Percentiles rank a stretch among this genome's conserved stretches.
Evolutionary conservation across 2,329 filamentous ascomycete genomes (phyloP).

Genomic region (Colletotrichum gloeosporioides): DNA sequence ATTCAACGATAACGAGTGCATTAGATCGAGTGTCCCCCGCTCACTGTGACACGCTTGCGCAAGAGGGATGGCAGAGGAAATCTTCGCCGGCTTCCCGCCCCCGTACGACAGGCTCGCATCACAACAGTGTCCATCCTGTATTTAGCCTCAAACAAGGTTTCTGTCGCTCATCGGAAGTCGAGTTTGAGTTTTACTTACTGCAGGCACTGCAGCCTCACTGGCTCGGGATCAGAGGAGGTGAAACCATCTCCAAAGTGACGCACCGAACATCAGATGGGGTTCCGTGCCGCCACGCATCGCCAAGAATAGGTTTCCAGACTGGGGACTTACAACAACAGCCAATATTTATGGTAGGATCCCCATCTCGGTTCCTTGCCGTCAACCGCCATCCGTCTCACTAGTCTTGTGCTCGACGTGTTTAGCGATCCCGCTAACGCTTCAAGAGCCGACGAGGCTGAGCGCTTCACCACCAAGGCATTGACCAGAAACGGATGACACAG

Average conservation of each 20-base stretch:
- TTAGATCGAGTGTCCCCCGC: not conserved
- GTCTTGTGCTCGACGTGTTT: not conserved
- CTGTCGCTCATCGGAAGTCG: not conserved
- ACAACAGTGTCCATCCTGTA: not conserved
- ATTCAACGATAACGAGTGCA: not conserved
- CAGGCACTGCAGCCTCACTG: not conserved
- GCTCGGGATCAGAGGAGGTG: not conserved
- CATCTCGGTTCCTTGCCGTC: not conserved
- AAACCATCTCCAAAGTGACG: not conserved
- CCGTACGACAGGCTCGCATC: not conserved
- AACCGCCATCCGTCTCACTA: not conserved
- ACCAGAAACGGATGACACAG: not conserved
- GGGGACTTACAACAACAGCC: not conserved
- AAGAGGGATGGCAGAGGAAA: not conserved
- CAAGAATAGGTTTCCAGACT: not conserved
- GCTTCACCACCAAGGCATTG: not conserved
- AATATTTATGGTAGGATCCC: not conserved
- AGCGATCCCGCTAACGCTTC: not conserved
- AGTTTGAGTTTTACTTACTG: not conserved
- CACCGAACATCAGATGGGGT: not conserved
- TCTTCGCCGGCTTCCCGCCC: not conserved
- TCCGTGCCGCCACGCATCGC: not conserved
- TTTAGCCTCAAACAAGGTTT: not conserved
- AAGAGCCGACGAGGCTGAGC: not conserved
- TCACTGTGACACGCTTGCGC: not conserved